Percentiles rank a stretch among this genome's conserved stretches.
These are phyloP conservation scores for Teunomyces stri DNA, from an alignment of 805 yeast genomes.

Conservation along the genomic window DNA sequence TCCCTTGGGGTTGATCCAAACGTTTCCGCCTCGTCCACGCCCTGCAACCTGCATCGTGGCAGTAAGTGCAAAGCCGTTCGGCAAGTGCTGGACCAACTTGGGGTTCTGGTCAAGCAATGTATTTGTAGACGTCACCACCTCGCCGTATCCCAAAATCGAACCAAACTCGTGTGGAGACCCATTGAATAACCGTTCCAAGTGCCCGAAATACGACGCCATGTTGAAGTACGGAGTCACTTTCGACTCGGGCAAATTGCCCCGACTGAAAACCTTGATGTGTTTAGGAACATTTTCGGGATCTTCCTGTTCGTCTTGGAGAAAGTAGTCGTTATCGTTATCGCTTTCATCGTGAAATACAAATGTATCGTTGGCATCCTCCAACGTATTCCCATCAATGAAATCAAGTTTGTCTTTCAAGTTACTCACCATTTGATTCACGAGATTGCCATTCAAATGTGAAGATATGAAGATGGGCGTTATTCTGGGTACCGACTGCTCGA, in stretches of 20 bases:
- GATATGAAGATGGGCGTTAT: constrained; percentile 65
- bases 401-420: constrained; percentile 40
- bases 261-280: constrained; percentile 48
- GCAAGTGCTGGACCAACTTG: constrained; percentile 53
- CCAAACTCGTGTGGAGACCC: constrained; percentile 49
- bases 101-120: constrained; percentile 74
- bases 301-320: constrained; percentile 23
- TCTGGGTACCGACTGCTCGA: constrained; percentile 52
- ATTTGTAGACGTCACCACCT: constrained; percentile 86
- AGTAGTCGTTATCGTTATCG: constrained; percentile 19
- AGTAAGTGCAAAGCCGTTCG: constrained; percentile 65
- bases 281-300: constrained; percentile 58
- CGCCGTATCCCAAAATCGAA: constrained; percentile 67
- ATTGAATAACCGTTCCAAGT: constrained; percentile 29
- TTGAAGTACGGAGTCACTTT: constrained; percentile 73
- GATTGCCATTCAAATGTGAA: constrained; percentile 33
- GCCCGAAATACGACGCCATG: constrained; percentile 51
- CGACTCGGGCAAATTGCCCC: constrained; percentile 46
- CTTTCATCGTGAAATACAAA: constrained; percentile 47
- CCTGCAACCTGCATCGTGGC: constrained; percentile 90
- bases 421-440: constrained; percentile 33
- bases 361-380: constrained; percentile 57
- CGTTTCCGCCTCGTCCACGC: constrained; percentile 90
- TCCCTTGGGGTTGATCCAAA: constrained; percentile 94
- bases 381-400: constrained; percentile 23